Evolutionary conservation across 768 basidiomycete genomes (phyloP).

Genomic region (Royoungia palumana): DNA sequence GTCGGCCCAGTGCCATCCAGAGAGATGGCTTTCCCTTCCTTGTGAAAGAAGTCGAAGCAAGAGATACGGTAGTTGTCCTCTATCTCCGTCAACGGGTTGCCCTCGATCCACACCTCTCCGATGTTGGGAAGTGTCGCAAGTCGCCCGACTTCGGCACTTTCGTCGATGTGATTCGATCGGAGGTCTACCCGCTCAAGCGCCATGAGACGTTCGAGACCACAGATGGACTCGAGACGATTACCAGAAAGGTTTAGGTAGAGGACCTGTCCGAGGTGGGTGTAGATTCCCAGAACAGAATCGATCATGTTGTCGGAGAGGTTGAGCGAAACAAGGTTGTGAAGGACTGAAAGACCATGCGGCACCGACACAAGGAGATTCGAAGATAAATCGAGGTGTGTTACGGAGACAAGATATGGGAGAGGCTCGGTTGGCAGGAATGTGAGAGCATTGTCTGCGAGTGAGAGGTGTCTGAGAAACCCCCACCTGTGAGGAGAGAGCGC

Average conservation of each 20-base stretch:
- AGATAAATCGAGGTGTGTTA: slow-evolving; percentile 85
- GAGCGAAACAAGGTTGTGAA: slow-evolving; percentile 83
- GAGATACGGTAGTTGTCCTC: slow-evolving; percentile 69
- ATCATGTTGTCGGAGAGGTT: slow-evolving; percentile 98
- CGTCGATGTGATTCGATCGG: slow-evolving; percentile 73
- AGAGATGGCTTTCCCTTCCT: slow-evolving; percentile 74
- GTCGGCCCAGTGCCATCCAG: slow-evolving; percentile 73
- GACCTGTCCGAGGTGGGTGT: slow-evolving; percentile 74
- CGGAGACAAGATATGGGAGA: slow-evolving; percentile 62
- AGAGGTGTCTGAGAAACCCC: slow-evolving; percentile 73
- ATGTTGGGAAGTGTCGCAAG: slow-evolving; percentile 79
- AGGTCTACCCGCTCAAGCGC: slow-evolving; percentile 86
- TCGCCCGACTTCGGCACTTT: slow-evolving; percentile 81
- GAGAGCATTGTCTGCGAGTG: slow-evolving; percentile 74
- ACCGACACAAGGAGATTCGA: slow-evolving; percentile 88
- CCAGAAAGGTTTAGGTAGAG: slow-evolving; percentile 73
- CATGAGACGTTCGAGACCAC: slow-evolving; percentile 86
- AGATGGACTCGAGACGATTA: slow-evolving; percentile 93
- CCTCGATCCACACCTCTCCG: slow-evolving; percentile 75
- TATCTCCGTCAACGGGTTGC: slow-evolving; percentile 74
- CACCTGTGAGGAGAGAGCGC: slow-evolving; percentile 62
- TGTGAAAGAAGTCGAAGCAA: slow-evolving; percentile 82
- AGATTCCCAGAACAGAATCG: slow-evolving; percentile 88
- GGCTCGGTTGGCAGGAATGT: slow-evolving; percentile 74
- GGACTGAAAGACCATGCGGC: slow-evolving; percentile 68